Conservation (phyloP, 768 basidiomycete genomes). For the Mycena metata region DNA sequence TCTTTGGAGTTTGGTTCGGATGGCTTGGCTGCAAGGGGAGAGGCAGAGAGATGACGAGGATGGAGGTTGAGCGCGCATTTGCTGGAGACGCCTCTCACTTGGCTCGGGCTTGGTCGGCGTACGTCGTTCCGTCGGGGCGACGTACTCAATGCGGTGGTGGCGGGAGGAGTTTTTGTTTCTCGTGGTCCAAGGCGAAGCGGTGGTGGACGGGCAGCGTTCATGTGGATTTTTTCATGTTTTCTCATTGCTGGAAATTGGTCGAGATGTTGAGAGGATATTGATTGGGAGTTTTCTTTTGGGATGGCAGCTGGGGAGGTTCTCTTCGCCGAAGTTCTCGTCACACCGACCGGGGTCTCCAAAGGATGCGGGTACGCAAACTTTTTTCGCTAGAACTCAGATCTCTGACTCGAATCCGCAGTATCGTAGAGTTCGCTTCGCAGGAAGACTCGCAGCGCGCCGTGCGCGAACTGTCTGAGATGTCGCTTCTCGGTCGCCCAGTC, state of each 20-base stretch:
- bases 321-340: conserved; percentile 99
- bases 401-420: conserved; percentile 63
- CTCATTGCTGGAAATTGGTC: conserved; percentile 61
- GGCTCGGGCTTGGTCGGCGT: conserved; percentile 23
- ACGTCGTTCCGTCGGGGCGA: conserved; percentile 12
- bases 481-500: conserved; percentile 93
- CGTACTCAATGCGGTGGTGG: conserved; percentile 35
- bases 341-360: conserved; percentile 96
- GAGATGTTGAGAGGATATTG: conserved; percentile 90
- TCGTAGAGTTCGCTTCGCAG: conserved; percentile 93
- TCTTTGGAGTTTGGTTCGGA: conserved; percentile 41
- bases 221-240: conserved; percentile 55
- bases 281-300: conserved; percentile 93
- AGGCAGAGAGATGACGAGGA: neutral
- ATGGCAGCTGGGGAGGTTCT: conserved; percentile 98
- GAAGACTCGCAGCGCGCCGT: conserved; percentile 94
- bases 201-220: conserved; percentile 44
- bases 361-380: conserved; percentile 91
- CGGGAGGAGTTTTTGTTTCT: conserved; percentile 49
- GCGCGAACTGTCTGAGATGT: conserved; percentile 89
- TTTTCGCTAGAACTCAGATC: neutral
- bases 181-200: conserved; percentile 39
- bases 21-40: conserved; percentile 31
- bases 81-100: conserved; percentile 29
- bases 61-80: conserved; percentile 4